These are phyloP conservation scores for Cephaloascus fragrans DNA, from an alignment of 805 yeast genomes.

Conservation along the genomic window DNA sequence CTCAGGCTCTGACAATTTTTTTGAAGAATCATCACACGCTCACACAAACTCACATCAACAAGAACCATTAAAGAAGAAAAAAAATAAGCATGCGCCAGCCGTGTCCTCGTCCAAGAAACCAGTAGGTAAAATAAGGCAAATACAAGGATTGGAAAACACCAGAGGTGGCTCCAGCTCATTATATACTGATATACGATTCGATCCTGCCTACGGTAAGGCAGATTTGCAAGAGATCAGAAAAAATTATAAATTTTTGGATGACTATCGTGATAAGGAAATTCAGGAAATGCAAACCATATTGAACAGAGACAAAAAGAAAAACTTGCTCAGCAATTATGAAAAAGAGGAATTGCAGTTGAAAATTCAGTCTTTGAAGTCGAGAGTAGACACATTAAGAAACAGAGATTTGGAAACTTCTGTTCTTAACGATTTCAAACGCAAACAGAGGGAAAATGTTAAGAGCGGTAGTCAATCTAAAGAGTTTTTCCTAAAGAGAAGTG, in stretches of 20 bases:
- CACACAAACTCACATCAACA: constrained; percentile 6
- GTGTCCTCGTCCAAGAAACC: constrained; percentile 68
- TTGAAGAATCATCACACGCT: constrained; percentile 21
- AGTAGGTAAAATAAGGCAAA: constrained; percentile 60
- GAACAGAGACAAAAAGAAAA: constrained; percentile 40
- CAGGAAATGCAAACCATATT: constrained; percentile 44
- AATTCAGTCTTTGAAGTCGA: constrained; percentile 56
- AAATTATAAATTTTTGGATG: constrained; percentile 79
- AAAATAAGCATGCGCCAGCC: constrained; percentile 78
- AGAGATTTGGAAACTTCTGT: constrained; percentile 68
- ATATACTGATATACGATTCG: constrained; percentile 82
- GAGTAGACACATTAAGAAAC: constrained; percentile 58
- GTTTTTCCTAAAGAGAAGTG: constrained; percentile 57
- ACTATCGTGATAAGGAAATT: constrained; percentile 72
- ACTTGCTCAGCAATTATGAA: constrained; percentile 32
- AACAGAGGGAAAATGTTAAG: constrained; percentile 35
- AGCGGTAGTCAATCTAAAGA: constrained; percentile 39
- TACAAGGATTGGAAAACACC: constrained; percentile 52
- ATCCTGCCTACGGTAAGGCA: constrained; percentile 80
- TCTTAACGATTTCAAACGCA: constrained; percentile 45
- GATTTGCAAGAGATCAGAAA: constrained; percentile 58
- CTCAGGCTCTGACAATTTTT: constrained; percentile 20
- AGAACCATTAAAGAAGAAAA: constrained; percentile 17
- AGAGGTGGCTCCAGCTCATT: constrained; percentile 25
- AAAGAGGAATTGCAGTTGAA: constrained; percentile 41